Percentiles rank a stretch among this genome's conserved stretches.
Evolutionary conservation across 2,329 filamentous ascomycete genomes (phyloP).

Genomic region (Cytospora piceae): DNA sequence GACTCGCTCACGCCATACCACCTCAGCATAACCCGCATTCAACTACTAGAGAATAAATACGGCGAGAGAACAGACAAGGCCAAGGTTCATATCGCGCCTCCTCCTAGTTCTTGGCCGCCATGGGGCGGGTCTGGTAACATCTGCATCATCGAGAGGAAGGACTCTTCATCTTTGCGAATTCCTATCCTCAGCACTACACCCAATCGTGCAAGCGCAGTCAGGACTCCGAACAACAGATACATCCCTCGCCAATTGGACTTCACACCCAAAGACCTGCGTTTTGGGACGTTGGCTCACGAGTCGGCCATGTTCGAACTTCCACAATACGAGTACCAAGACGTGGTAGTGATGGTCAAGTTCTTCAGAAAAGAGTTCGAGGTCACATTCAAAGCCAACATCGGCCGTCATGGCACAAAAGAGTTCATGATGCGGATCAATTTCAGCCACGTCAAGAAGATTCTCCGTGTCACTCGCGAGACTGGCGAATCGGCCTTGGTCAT

Average conservation of each 20-base stretch:
- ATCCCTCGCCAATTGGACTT: constrained; percentile 13
- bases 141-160: constrained; percentile 7
- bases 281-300: constrained; percentile 27
- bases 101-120: constrained; percentile 43
- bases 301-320: constrained; percentile 25
- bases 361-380: constrained; percentile 19
- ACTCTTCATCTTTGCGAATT: constrained; percentile 1
- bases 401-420: constrained; percentile 10
- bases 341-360: constrained; percentile 24
- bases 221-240: constrained; percentile 3
- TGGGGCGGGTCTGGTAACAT: constrained; percentile 13
- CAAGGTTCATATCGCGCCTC: constrained; percentile 61
- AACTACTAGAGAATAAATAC: constrained; percentile 52
- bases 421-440: constrained; percentile 53
- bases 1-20: constrained; percentile 57
- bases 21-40: constrained; percentile 54
- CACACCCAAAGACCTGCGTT: constrained; percentile 2
- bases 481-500: constrained; percentile 49
- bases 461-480: constrained; percentile 42
- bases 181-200: neutral
- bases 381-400: constrained; percentile 18
- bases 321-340: constrained; percentile 17
- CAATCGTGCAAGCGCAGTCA: neutral
- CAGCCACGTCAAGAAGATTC: constrained; percentile 49
- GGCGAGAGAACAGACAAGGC: constrained; percentile 47